A percentile compares a stretch with the other conserved stretches of the same genome.
Conservation (phyloP, 345 rosid species). For the Ceriops zippeliana region DNA sequence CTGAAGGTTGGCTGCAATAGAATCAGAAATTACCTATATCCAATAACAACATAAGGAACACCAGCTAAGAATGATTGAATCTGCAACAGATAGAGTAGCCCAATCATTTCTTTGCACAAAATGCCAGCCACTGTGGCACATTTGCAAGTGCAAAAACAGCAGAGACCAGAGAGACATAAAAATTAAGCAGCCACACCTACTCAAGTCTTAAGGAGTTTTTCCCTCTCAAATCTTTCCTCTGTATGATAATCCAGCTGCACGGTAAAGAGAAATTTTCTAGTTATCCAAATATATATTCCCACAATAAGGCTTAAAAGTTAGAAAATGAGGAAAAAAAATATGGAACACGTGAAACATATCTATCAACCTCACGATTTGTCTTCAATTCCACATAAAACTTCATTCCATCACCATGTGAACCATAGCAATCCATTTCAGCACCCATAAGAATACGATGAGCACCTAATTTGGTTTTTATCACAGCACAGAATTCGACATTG, state of each 20-base stretch:
- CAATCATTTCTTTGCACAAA: conserved; percentile 6
- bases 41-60: conserved; percentile 79
- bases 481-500: conserved; percentile 80
- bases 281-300: conserved; percentile 1
- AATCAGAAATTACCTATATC: conserved; percentile 59
- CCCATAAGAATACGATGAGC: conserved; percentile 97
- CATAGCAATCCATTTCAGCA: conserved; percentile 98
- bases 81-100: conserved; percentile 38
- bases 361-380: conserved; percentile 86
- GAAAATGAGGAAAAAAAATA: conserved; percentile 3
- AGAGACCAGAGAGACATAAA: no score
- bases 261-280: conserved; percentile 9
- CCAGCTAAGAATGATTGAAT: conserved; percentile 96
- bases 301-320: conserved; percentile 5
- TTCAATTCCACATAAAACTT: conserved; percentile 90
- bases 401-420: conserved; percentile 77
- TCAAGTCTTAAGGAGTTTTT: conserved; percentile 89
- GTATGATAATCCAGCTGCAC: conserved; percentile 79
- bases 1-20: conserved; percentile 2
- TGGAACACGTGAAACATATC: conserved; percentile 1
- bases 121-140: neutral
- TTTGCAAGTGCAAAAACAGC: no score
- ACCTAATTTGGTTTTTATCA: conserved; percentile 87
- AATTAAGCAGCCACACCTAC: conserved; percentile 29
- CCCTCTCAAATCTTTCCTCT: conserved; percentile 80